Conservation (phyloP, 2,329 filamentous ascomycete genomes). For the Neocucurbitaria cava region DNA sequence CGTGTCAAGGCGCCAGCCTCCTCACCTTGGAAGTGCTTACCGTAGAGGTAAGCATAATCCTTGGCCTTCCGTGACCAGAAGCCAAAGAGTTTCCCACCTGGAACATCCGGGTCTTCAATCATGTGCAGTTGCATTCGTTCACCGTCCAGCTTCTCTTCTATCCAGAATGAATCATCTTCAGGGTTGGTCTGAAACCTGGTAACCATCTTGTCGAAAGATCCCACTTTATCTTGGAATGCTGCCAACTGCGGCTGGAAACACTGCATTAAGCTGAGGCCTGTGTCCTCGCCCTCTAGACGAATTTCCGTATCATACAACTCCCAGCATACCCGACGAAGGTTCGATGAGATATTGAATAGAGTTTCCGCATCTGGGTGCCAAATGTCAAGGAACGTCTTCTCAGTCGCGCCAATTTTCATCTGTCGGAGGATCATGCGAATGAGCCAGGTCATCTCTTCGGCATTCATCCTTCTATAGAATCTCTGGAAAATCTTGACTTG, state of each 20-base stretch:
- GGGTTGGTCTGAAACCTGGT: slow-evolving; percentile 69
- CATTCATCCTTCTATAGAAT: slow-evolving; percentile 91
- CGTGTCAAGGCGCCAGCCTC: slow-evolving; percentile 79
- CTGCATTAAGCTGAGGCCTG: slow-evolving; percentile 82
- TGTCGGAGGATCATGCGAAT: slow-evolving; percentile 90
- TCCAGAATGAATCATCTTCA: slow-evolving; percentile 85
- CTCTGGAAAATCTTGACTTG: slow-evolving; percentile 81
- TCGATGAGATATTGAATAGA: slow-evolving; percentile 87
- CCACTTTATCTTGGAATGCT: slow-evolving; percentile 79
- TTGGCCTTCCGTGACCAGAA: slow-evolving; percentile 98
- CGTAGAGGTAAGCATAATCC: slow-evolving; percentile 95
- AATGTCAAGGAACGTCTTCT: slow-evolving; percentile 82
- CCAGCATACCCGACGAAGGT: slow-evolving; percentile 90
- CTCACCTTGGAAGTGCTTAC: slow-evolving; percentile 72
- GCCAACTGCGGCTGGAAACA: slow-evolving; percentile 97
- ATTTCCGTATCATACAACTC: slow-evolving; percentile 78
- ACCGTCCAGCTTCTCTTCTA: slow-evolving; percentile 96
- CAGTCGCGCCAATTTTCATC: slow-evolving; percentile 78
- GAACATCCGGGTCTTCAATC: slow-evolving; percentile 70
- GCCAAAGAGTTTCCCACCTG: slow-evolving; percentile 75
- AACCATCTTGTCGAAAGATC: slow-evolving; percentile 79
- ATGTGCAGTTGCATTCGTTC: slow-evolving; percentile 98
- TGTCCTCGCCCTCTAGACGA: slow-evolving; percentile 76
- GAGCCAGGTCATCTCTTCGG: slow-evolving; percentile 92
- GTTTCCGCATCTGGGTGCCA: slow-evolving; percentile 63